Percentiles rank a stretch among this genome's conserved stretches.
These are phyloP conservation scores for Macrolepiota albuminosa DNA, from an alignment of 768 basidiomycete species.

Conservation along the genomic window DNA sequence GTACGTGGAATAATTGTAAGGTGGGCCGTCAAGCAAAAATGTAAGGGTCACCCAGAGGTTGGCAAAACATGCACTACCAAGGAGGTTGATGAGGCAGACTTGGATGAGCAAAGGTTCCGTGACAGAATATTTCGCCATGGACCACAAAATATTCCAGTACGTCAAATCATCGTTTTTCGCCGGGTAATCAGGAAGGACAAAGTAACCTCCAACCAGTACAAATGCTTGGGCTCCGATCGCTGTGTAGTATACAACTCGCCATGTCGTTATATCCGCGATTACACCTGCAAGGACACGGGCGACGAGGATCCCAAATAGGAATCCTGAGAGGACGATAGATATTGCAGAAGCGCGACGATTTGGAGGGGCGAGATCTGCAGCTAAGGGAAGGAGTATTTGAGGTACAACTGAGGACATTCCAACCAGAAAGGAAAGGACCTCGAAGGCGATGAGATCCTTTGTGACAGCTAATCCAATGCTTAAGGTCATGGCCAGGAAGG, in stretches of 20 bases:
- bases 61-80: conserved; percentile 53
- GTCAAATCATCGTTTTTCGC: conserved; percentile 62
- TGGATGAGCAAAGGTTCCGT: conserved; percentile 82
- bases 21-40: conserved; percentile 73
- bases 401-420: conserved; percentile 70
- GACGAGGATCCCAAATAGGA: conserved; percentile 68
- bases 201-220: conserved; percentile 55
- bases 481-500: conserved; percentile 34
- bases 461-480: conserved; percentile 70
- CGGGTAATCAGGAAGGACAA: conserved; percentile 79
- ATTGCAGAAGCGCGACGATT: conserved; percentile 70
- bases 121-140: conserved; percentile 71
- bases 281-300: conserved; percentile 74
- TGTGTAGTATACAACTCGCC: conserved; percentile 76
- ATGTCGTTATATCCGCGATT: conserved; percentile 66
- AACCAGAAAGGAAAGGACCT: conserved; percentile 64
- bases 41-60: conserved; percentile 75
- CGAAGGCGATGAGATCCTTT: conserved; percentile 51
- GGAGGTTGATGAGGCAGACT: conserved; percentile 54
- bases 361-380: conserved; percentile 79
- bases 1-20: conserved; percentile 73
- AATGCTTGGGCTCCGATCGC: conserved; percentile 64
- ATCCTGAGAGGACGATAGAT: conserved; percentile 63
- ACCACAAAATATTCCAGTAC: conserved; percentile 65
- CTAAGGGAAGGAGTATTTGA: conserved; percentile 72